Conservation (phyloP, 2,329 filamentous ascomycete genomes). For the Diaporthe sp. region DNA sequence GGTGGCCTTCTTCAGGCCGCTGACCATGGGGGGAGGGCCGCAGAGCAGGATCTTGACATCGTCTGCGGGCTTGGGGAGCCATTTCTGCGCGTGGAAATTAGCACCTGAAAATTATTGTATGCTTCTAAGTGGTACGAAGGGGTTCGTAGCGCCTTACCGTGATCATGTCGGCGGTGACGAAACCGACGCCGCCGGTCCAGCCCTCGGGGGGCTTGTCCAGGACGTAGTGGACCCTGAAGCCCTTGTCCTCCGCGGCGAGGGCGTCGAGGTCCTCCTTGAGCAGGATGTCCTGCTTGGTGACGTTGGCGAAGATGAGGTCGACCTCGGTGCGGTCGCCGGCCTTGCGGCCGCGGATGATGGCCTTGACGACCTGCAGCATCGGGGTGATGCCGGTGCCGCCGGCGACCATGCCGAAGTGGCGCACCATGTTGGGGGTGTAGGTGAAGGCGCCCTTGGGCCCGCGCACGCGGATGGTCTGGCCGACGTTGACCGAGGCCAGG, state of each 20-base stretch:
- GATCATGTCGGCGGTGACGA: constrained; percentile 96
- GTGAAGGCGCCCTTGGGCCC: constrained; percentile 98
- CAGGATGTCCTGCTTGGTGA: constrained; percentile 92
- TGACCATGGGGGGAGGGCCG: constrained; percentile 96
- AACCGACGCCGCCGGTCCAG: constrained; percentile 94
- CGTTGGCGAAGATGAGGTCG: constrained; percentile 97
- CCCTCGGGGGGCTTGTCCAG: constrained; percentile 94
- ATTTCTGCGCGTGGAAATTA: constrained; percentile 65
- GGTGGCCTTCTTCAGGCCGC: constrained; percentile 95
- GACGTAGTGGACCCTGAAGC: constrained; percentile 93
- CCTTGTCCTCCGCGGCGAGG: constrained; percentile 80
- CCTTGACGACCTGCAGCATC: constrained; percentile 96
- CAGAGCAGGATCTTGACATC: constrained; percentile 97
- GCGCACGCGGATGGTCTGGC: constrained; percentile 88
- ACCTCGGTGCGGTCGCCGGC: constrained; percentile 89
- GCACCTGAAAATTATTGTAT: too few species aligned
- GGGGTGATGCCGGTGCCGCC: constrained; percentile 98
- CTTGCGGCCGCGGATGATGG: constrained; percentile 84
- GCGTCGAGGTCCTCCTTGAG: constrained; percentile 91
- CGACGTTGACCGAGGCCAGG: constrained; percentile 85
- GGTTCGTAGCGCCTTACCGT: constrained; percentile 61
- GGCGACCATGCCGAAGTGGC: constrained; percentile 97
- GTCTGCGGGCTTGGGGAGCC: constrained; percentile 82
- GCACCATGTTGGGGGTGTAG: constrained; percentile 96
- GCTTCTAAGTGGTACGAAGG: too few species aligned